These are phyloP conservation scores for Cladophialophora bantiana DNA, from an alignment of 2,329 filamentous ascomycete species.

Conservation along the genomic window DNA sequence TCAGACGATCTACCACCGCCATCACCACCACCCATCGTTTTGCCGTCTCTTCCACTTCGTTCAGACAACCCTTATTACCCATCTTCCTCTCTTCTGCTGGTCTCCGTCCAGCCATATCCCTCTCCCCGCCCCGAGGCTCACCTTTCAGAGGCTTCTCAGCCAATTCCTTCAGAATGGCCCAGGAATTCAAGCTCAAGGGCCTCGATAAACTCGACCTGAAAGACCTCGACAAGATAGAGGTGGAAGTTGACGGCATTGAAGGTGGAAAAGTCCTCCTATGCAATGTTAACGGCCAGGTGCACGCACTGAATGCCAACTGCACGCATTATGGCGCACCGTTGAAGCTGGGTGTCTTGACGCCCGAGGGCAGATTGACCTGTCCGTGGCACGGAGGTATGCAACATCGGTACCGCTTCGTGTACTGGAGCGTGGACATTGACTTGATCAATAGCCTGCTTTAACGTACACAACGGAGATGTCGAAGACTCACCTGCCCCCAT, in stretches of 20 bases:
- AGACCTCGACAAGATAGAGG: conserved; percentile 63
- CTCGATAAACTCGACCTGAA: conserved; percentile 19
- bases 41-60: conserved; percentile 23
- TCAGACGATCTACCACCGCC: conserved; percentile 1
- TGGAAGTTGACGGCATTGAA: conserved; percentile 87
- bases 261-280: conserved; percentile 85
- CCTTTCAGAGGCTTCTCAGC: conserved; percentile 21
- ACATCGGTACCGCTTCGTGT: conserved; percentile 5
- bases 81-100: conserved; percentile 2
- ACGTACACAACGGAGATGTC: conserved; percentile 84
- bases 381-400: conserved; percentile 90
- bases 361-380: conserved; percentile 83
- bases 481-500: conserved; percentile 94
- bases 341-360: conserved; percentile 81
- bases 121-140: neutral
- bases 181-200: conserved; percentile 40
- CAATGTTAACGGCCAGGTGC: conserved; percentile 76
- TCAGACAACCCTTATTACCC: conserved; percentile 13
- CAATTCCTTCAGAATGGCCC: conserved; percentile 34
- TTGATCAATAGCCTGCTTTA: conserved; percentile 78
- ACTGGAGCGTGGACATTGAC: neutral
- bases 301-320: conserved; percentile 84
- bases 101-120: neutral
- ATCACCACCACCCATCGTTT: conserved; percentile 4
- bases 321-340: conserved; percentile 92